phyloP scores from a whole-genome alignment of 2,329 filamentous ascomycete species.

The Aspergillus candidus region DNA sequence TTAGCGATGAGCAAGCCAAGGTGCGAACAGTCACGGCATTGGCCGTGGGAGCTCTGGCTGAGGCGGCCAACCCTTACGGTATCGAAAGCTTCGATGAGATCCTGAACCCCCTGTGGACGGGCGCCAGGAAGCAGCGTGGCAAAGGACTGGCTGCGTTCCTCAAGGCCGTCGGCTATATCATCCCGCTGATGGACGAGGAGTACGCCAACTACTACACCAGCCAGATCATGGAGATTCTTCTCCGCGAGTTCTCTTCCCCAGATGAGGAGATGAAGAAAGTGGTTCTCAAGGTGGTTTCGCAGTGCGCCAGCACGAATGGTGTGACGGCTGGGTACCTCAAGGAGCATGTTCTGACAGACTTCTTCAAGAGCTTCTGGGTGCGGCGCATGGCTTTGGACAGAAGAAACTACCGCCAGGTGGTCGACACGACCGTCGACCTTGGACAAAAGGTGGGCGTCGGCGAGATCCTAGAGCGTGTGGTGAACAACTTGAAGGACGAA shows the following conservation, averaged over 20 bases:
- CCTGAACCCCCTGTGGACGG: constrained; percentile 93
- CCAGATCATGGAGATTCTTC: constrained; percentile 97
- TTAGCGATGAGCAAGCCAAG: constrained; percentile 97
- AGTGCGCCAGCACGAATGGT: constrained; percentile 89
- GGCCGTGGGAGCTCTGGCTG: constrained; percentile 88
- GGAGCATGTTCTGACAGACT: constrained; percentile 88
- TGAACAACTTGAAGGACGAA: constrained; percentile 95
- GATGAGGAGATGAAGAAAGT: constrained; percentile 99
- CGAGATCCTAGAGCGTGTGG: constrained; percentile 88
- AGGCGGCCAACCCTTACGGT: constrained; percentile 96
- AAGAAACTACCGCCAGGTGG: constrained; percentile 94
- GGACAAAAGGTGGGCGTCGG: constrained; percentile 96
- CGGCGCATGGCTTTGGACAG: constrained; percentile 94
- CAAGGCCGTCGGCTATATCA: constrained; percentile 96
- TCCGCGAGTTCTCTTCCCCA: constrained; percentile 91
- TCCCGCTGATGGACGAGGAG: constrained; percentile 98
- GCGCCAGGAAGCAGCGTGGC: constrained; percentile 89
- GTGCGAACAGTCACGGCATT: constrained; percentile 93
- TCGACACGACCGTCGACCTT: constrained; percentile 95
- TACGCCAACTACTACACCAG: constrained; percentile 98
- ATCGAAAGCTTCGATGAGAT: constrained; percentile 99
- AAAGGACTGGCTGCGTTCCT: constrained; percentile 94
- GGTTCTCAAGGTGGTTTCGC: constrained; percentile 92
- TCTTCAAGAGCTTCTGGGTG: constrained; percentile 99
- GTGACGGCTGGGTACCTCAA: constrained; percentile 93